phyloP scores from a whole-genome alignment of 192 early-diverging fungal genomes.

The Coemansia sp. region DNA sequence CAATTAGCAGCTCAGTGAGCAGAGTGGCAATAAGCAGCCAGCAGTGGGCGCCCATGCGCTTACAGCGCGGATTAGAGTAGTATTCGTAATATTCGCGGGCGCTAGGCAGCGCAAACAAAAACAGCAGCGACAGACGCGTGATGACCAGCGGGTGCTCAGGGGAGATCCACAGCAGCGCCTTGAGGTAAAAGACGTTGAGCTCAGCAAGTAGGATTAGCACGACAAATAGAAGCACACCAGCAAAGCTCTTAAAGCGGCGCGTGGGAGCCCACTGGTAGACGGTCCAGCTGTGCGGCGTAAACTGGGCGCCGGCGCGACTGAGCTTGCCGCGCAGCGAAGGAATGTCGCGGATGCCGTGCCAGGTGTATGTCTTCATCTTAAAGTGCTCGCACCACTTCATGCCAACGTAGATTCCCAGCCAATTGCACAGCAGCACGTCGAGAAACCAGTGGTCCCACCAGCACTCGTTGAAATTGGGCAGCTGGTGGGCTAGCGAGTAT shows the following conservation, averaged over 20 bases:
- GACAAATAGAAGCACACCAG: conserved; percentile 74
- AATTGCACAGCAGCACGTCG: conserved; percentile 90
- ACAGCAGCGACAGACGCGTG: conserved; percentile 72
- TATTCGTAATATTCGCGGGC: conserved; percentile 90
- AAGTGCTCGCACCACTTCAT: conserved; percentile 98
- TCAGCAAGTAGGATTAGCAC: conserved; percentile 62
- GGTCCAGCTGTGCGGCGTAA: conserved; percentile 94
- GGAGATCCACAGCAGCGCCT: conserved; percentile 90
- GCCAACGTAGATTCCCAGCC: conserved; percentile 88
- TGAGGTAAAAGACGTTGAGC: conserved; percentile 93
- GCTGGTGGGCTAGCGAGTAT: conserved; percentile 91
- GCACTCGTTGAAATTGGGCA: conserved; percentile 97
- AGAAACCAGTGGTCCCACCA: conserved; percentile 99
- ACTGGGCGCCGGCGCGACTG: conserved; percentile 83
- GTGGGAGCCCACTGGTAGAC: conserved; percentile 89
- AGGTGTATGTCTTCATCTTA: conserved; percentile 94
- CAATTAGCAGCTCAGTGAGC: conserved; percentile 87
- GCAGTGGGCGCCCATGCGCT: conserved; percentile 88
- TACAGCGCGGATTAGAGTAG: conserved; percentile 71
- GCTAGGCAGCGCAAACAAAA: conserved; percentile 84
- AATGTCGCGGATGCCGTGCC: conserved; percentile 87
- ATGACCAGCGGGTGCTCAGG: conserved; percentile 81
- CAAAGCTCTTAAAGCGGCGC: conserved; percentile 82
- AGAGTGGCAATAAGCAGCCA: conserved; percentile 88
- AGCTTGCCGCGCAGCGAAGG: conserved; percentile 81